phyloP scores from a whole-genome alignment of 139 green algal species.

The Haematococcus sp. region DNA sequence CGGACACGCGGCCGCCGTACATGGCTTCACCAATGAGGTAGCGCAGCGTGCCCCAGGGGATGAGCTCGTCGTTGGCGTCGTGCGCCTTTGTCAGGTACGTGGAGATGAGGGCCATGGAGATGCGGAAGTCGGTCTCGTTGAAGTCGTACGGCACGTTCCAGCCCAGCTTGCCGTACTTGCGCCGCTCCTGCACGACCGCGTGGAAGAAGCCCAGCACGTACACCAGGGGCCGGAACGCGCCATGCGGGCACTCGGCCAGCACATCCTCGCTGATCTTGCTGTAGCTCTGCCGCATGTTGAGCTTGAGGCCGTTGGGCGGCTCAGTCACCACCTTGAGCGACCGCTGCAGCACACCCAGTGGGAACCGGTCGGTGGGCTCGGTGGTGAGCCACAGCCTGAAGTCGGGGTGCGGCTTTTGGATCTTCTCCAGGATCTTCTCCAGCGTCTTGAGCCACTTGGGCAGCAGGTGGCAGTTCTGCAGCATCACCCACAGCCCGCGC shows the following conservation, averaged over 20 bases:
- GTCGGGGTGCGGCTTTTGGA: conserved; percentile 71
- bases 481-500: conserved; percentile 82
- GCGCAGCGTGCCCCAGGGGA: conserved; percentile 83
- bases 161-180: conserved; percentile 91
- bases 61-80: conserved; percentile 50
- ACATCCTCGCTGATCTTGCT: conserved; percentile 81
- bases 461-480: conserved; percentile 89
- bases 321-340: conserved; percentile 87
- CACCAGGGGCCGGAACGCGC: conserved; percentile 76
- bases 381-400: conserved; percentile 87
- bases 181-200: conserved; percentile 82
- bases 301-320: conserved; percentile 87
- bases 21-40: conserved; percentile 86
- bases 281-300: conserved; percentile 87
- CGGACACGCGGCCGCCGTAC: conserved; percentile 80
- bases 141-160: conserved; percentile 95
- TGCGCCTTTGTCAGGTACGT: conserved; percentile 82
- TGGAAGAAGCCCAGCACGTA: conserved; percentile 92
- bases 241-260: conserved; percentile 74
- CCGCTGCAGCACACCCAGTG: conserved; percentile 76
- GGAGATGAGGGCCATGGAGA: conserved; percentile 77
- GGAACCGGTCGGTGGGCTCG: conserved; percentile 79
- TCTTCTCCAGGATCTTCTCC: conserved; percentile 84
- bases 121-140: conserved; percentile 92
- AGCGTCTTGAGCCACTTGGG: conserved; percentile 81